phyloP scores from a whole-genome alignment of 768 basidiomycete species.

The Tulasnella sp. region DNA sequence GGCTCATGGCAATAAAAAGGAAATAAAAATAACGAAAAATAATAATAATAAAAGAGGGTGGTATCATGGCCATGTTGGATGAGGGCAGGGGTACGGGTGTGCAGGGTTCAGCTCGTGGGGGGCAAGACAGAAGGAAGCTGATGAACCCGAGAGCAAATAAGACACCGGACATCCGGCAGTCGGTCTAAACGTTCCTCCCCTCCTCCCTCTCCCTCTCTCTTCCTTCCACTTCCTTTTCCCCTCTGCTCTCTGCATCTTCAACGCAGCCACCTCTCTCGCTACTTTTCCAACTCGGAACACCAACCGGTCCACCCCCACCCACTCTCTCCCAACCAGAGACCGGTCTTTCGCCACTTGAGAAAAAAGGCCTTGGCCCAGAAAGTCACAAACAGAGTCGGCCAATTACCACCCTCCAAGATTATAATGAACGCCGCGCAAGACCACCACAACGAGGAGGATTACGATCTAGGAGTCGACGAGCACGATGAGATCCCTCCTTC shows the following conservation, averaged over 20 bases:
- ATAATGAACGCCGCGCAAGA: neutral
- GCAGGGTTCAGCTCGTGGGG: slow-evolving; percentile 9
- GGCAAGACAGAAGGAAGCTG: slow-evolving; percentile 13
- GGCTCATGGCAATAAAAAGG: neutral
- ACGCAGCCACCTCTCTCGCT: neutral
- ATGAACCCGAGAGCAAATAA: slow-evolving; percentile 11
- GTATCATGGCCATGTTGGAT: neutral
- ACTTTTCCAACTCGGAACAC: no score
- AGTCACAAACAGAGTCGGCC: neutral
- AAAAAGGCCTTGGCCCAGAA: neutral
- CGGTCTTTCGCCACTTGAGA: neutral
- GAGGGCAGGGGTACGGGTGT: neutral
- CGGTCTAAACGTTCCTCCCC: slow-evolving; percentile 14
- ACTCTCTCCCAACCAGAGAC: no score
- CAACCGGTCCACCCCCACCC: neutral
- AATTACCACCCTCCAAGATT: neutral
- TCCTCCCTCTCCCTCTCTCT: neutral
- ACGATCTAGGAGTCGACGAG: neutral
- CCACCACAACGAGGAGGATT: neutral
- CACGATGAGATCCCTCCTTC: slow-evolving; percentile 24
- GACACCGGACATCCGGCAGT: slow-evolving; percentile 10
- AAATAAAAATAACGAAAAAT: neutral
- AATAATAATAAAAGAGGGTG: neutral
- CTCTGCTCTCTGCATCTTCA: neutral
- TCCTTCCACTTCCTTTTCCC: neutral